A percentile compares a stretch with the other conserved stretches of the same genome.
These are phyloP conservation scores for Sisymbrium irio DNA, from an alignment of 345 rosid genomes.

Conservation along the genomic window DNA sequence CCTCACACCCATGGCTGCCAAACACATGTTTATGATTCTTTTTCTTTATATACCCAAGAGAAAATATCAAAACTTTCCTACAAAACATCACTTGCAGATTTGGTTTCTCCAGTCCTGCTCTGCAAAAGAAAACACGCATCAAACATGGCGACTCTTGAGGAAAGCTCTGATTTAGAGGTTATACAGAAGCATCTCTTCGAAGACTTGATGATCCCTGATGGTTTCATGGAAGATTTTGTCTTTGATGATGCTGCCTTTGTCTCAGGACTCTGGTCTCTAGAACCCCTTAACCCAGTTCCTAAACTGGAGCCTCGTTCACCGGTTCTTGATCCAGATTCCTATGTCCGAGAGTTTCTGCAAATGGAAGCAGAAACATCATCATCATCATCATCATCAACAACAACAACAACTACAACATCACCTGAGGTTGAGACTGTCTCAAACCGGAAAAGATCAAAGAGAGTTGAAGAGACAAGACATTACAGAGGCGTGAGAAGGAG, in stretches of 20 bases:
- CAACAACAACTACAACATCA: constrained; percentile 12
- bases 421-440: constrained; percentile 33
- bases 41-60: constrained; percentile 24
- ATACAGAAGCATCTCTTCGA: constrained; percentile 54
- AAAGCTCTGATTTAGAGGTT: constrained; percentile 41
- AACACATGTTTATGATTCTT: constrained; percentile 22
- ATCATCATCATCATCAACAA: constrained; percentile 7
- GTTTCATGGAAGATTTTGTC: constrained; percentile 35
- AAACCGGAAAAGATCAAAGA: neutral
- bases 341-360: constrained; percentile 25
- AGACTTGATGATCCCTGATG: constrained; percentile 50
- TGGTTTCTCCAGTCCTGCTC: constrained; percentile 10
- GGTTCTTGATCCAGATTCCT: constrained; percentile 21
- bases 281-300: constrained; percentile 30
- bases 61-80: constrained; percentile 3
- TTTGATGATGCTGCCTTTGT: constrained; percentile 27
- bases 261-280: constrained; percentile 38
- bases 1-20: constrained; percentile 22
- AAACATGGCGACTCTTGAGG: constrained; percentile 41
- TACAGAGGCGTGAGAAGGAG: constrained; percentile 88
- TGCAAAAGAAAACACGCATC: neutral
- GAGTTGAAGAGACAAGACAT: constrained; percentile 40
- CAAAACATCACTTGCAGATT: constrained; percentile 19
- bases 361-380: constrained; percentile 30
- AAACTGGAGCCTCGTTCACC: constrained; percentile 43